Conservation (phyloP, 2,329 filamentous ascomycete species). For the Fusarium lyarnte region DNA sequence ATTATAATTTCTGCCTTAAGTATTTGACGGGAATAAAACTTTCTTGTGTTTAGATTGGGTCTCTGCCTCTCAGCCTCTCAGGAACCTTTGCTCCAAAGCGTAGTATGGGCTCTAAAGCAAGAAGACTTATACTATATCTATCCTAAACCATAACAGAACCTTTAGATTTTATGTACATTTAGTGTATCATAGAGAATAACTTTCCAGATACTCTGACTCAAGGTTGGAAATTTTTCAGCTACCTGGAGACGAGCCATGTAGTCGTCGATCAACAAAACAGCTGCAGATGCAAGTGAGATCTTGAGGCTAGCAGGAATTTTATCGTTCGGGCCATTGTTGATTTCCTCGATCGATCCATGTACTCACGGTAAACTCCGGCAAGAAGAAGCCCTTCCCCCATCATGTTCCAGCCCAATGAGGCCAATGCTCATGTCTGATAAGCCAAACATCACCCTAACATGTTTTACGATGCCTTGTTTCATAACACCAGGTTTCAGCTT, state of each 20-base stretch:
- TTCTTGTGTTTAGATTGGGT: background rate
- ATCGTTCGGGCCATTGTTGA: accelerated
- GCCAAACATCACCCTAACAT: background rate
- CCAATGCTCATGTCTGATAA: background rate
- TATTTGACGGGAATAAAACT: accelerated
- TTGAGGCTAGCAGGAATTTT: too few relatives aligned
- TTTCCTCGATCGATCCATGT: too few relatives aligned
- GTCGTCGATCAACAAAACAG: too few relatives aligned
- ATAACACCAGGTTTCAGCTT: background rate
- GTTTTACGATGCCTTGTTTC: background rate
- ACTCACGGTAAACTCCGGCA: background rate
- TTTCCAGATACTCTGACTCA: background rate
- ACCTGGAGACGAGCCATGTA: accelerated
- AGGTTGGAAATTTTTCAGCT: too few relatives aligned
- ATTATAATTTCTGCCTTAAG: accelerated
- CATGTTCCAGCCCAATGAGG: background rate
- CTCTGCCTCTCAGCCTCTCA: background rate
- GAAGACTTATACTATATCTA: accelerated
- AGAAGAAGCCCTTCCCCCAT: background rate
- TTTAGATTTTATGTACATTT: too few relatives aligned
- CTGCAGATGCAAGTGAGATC: accelerated
- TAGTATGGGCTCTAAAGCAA: too few relatives aligned
- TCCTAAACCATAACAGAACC: accelerated
- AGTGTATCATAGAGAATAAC: accelerated
- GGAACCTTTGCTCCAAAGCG: too few relatives aligned